Base-by-base conservation (phyloP, 2,329 filamentous ascomycete genomes). In the Trematosphaeria pertusa region DNA sequence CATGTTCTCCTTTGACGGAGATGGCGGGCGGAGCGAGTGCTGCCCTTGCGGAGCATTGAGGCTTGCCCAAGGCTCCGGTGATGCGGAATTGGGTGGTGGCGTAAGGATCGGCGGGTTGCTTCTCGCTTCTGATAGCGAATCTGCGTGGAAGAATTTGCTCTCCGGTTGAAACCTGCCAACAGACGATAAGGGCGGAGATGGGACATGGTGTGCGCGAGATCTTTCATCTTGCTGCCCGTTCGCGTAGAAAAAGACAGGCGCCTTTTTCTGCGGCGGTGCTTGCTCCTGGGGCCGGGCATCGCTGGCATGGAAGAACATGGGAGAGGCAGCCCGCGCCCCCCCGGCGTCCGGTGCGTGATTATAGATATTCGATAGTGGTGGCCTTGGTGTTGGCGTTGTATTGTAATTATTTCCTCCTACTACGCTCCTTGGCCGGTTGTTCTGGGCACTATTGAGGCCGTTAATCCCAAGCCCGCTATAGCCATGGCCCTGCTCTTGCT, bases 291-390 rank as follows among this genome's bases (percentile, higher is more conserved):
- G 45, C 61, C 69, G 47, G 30, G 82, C 88, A 59, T 96, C 90
- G 68, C 86, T 90, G 20, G 92, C 94, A 69, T 95, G 92, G 70
- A 99, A 97, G 80, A 97, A 97, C 75, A 91, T 93, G 42, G 87
- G 73, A 15, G 73, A 73, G 28, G 64, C 62, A 35, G 66, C 69
- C 35, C 58, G 56, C 10, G 54, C 42, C 11, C 50, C 54, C 19
- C 56, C 62, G 3, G 45, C 24, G 18, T 70, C 69, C 50, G 60
- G 49, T 2, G 54, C 37, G 20, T 59, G 47, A 12, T 43, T 63
- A 49, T 69, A 64, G 9, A 57, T 42, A 43, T 54, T 70, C 7
- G 56, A 52, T 20, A 61, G 47, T n/a, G 56, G 57, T 12, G 60
- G 53, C 22, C 67, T 59, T 26, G 63, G 59, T 14, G 59, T 54